phyloP scores from a whole-genome alignment of 1,139 yeast genomes.

The Casaregolazyma lundiana region DNA sequence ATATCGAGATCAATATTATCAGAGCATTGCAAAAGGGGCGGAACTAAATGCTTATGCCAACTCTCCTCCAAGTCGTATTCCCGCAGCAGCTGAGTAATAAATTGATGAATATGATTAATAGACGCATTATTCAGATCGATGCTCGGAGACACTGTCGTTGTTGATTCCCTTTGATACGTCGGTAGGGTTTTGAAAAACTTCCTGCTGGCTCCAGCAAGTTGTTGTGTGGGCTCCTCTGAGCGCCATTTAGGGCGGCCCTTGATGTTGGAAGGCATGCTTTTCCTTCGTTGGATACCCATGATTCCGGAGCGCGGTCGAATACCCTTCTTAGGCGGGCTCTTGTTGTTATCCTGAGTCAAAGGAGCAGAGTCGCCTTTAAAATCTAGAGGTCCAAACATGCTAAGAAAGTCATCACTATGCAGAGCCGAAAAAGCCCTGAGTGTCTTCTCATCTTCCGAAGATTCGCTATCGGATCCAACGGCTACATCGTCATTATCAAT shows the following conservation, averaged over 20 bases:
- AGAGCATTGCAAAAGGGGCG: constrained; percentile 42
- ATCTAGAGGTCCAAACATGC: constrained; percentile 16
- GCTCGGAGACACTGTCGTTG: constrained; percentile 15
- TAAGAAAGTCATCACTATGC: constrained; percentile 16
- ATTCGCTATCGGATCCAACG: constrained; percentile 16
- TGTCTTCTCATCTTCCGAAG: constrained; percentile 27
- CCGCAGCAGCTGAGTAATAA: constrained; percentile 60
- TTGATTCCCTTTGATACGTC: constrained; percentile 5
- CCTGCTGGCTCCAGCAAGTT: constrained; percentile 1
- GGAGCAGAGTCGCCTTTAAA: background rate
- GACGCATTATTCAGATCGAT: constrained; percentile 38
- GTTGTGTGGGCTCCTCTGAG: constrained; percentile 2
- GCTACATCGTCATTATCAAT: constrained; percentile 15
- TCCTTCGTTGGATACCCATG: constrained; percentile 20
- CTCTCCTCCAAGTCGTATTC: constrained; percentile 47
- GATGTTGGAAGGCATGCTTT: constrained; percentile 18
- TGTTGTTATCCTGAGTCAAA: background rate
- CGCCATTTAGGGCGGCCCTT: constrained; percentile 4
- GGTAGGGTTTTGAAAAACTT: constrained; percentile 5
- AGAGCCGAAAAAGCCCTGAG: constrained; percentile 25
- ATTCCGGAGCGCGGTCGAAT: background rate
- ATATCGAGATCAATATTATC: constrained; percentile 52
- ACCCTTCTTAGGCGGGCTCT: background rate
- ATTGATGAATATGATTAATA: constrained; percentile 39
- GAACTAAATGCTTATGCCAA: constrained; percentile 50